Evolutionary conservation across 225 moss, liverwort and hornwort genomes (phyloP), one percentile per base, ranked within the genome.

Genomic region (Lunularia cruciata): DNA sequence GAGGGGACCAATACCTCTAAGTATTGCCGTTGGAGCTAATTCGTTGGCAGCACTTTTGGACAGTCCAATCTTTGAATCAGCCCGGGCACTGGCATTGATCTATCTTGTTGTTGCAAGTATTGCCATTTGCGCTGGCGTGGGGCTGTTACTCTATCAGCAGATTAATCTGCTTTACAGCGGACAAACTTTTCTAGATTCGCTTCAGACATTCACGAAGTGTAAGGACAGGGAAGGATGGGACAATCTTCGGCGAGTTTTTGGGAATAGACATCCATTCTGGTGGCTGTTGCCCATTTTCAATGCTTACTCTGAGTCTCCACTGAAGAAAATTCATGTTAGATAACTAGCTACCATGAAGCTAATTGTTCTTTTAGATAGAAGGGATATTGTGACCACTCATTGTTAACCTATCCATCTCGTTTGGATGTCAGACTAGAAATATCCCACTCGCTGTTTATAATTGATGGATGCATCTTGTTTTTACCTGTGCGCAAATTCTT

Each of bases 91-190:
- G 27, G 85, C 78, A 23, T 67, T 95, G 74, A 46, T 92, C 0
- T 92, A 95, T 60, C 78, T 95, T 33, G 53, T 81, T 52, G 79
- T 90, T 26, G 70, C 79, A 23, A 76, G 83, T 61, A 56, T 88
- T 62, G 89, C 81, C n/a, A 70, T 95, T 70, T 72, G 84, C 32
- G 63, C 85, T 34, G 95, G 86, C 30, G 84, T 92, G 7, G 83
- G 88, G 58, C 46, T 90, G 59, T 77, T 95, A n/a, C 84, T 95
- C 8, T 81, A 87, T 51, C 95, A 95, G 75, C 95, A 95, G 69
- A 43, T 95, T 51, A 38, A 43, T 51, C 83, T 92, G 30, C 75
- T 95, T 36, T 95, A 87, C 47, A 81, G 72, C 57, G 95, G 95
- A 12, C 83, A 88, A 27, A 92, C 92, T 23, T 95, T 85, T 68